Base-by-base conservation (phyloP, 345 rosid species). In the Salix dunnii region DNA sequence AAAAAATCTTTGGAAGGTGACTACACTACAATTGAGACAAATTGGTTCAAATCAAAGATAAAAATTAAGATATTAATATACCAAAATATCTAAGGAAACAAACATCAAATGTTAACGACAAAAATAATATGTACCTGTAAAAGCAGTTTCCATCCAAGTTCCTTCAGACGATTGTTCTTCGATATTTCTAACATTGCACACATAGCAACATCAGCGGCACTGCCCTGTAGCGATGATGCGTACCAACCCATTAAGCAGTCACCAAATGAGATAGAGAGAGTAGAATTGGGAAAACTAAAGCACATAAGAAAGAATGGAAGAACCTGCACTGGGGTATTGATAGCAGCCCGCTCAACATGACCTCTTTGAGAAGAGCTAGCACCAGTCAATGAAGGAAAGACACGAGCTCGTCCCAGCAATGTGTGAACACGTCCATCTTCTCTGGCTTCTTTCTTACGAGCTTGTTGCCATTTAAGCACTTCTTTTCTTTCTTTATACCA, bases 171-270 rank as follows among this genome's bases (percentile, higher is more conserved):
- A 58, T 71, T 71, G 77, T 94, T 90, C 69, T 66, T 85, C n/a
- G 90, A 82, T 87, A 94, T 92, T 83, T 89, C 89, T 77, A 94
- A 74, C 98, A 94, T 94, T 30, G 98, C 98, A 72, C 97, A 91
- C 95, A 91, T 94, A 67, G 98, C 98, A 74, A 94, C 97, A 82
- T 94, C 97, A 80, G 98, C 98, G 51, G 98, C 98, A 87, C 98
- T 94, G 71, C 98, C 98, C 97, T 94, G 94, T 74, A 64, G 11
- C n/a, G n/a, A n/a, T n/a, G n/a, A n/a, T n/a, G n/a, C n/a, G n/a
- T n/a, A n/a, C n/a, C n/a, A n/a, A n/a, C n/a, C n/a, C n/a, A n/a
- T n/a, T n/a, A n/a, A n/a, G n/a, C 42, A 77, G 62, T 55, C 67
- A 71, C 17, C 27, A 51, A 21, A 58, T 67, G 20, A 67, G 71